Evolutionary conservation across 2,329 filamentous ascomycete genomes (phyloP).

Genomic region (Venturia effusa): DNA sequence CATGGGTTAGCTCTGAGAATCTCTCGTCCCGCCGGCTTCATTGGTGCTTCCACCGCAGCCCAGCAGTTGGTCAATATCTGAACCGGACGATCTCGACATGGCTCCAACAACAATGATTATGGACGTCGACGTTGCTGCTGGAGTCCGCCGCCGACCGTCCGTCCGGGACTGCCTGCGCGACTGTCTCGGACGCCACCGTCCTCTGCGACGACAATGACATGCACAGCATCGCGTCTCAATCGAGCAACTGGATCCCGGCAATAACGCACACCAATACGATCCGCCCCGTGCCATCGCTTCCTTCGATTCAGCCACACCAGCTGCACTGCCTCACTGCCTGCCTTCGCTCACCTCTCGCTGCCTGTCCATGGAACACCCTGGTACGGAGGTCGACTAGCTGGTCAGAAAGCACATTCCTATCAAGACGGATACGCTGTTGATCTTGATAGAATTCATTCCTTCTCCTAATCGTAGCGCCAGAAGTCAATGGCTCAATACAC

Average conservation of each 20-base stretch:
- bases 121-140: not conserved
- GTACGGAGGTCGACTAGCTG: not conserved
- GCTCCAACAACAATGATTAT: not conserved
- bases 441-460: not conserved
- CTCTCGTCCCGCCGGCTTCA: not conserved
- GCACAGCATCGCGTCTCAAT: not conserved
- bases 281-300: not conserved
- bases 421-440: not conserved
- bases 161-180: not conserved
- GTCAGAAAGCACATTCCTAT: not conserved
- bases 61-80: not conserved
- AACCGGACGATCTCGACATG: not conserved
- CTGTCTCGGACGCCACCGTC: not conserved
- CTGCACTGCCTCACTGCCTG: not conserved
- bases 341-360: not conserved
- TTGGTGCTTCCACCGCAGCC: not conserved
- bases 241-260: not conserved
- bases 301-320: not conserved
- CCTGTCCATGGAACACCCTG: not conserved
- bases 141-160: not conserved
- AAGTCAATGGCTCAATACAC: not conserved
- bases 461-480: not conserved
- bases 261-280: not conserved
- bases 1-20: not conserved
- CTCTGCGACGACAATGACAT: not conserved